Percentiles rank a stretch among this genome's conserved stretches.
Conservation (phyloP, 164 flowering plant species). For the Litsea cubeba region DNA sequence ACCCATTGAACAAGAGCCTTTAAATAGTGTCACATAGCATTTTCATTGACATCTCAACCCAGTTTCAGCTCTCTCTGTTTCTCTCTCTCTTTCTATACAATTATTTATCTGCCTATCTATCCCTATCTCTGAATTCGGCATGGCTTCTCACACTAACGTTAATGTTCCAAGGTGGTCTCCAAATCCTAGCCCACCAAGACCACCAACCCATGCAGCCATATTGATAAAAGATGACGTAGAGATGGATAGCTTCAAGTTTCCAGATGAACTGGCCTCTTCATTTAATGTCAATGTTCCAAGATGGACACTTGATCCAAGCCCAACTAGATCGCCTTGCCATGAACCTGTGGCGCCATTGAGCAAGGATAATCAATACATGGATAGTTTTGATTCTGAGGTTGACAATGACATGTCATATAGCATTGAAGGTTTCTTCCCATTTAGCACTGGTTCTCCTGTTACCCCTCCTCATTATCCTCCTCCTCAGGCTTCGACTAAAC, state of each 20-base stretch:
- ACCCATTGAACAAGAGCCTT: neutral
- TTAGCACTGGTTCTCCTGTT: neutral
- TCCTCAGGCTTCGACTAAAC: neutral
- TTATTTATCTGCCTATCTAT: neutral
- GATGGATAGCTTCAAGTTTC: neutral
- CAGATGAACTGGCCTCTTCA: neutral
- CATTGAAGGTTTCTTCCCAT: conserved; percentile 2
- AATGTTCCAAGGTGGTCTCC: neutral
- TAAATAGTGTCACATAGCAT: neutral
- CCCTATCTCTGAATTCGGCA: neutral
- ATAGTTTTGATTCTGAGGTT: neutral
- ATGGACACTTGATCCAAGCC: conserved; percentile 8
- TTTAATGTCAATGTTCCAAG: neutral
- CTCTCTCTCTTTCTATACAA: neutral
- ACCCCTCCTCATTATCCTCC: neutral
- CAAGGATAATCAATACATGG: neutral
- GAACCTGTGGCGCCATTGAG: neutral
- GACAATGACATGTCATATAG: neutral
- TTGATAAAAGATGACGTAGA: neutral
- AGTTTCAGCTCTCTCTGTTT: neutral
- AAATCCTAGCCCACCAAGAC: neutral
- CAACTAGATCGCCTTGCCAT: conserved; percentile 2
- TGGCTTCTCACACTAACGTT: neutral
- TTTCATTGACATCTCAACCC: neutral
- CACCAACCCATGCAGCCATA: neutral